Base-by-base conservation (phyloP, 805 yeast species). In the Saccharomycopsis sp. region DNA sequence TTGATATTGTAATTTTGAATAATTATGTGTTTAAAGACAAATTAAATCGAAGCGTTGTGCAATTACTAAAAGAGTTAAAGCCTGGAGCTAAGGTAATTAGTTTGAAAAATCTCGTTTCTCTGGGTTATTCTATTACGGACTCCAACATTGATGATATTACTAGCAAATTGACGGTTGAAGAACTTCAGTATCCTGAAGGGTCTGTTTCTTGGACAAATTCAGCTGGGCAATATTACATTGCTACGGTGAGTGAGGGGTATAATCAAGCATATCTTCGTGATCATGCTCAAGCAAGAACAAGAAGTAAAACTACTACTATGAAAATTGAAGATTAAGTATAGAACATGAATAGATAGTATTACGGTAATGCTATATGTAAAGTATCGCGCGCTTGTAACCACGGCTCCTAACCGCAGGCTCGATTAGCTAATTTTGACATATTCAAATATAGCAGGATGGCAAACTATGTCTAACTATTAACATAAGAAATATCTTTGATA, bases 181-280 rank as follows among this genome's bases (percentile, higher is more conserved):
- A 74, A 53, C 77, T 67, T 51, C 72, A 74, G 56, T 26, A 19
- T 19, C 13, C 75, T 14, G 73, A 75, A 43, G 77, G 79, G 44
- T 76, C 88, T 35, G 96, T 89, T 6, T 83, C 94, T 38, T 88
- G 97, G 97, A 87, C 96, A 0, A 69, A 67, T 50, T 79, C 81
- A 4, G 86, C 84, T 39, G 85, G 85, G 1, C 78, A 76, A 7
- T 88, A 85, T 61, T 89, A 75, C 59, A 75, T 89, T 5, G 76
- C 93, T 13, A 80, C 87, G 7, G 85, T 85, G 3, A 66, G 71
- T 23, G 63, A 62, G 2, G 56, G 56, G 4, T 61, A 73, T 3
- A 27, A 21, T 16, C 26, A 28, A 19, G 27, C 19, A 14, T 28
- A 32, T 5, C 43, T 28, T 20, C 24, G 27, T 19, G 34, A 28